Evolutionary conservation across 176 grass and related monocot species (phyloP).

Genomic region (Saccharum spontaneum): DNA sequence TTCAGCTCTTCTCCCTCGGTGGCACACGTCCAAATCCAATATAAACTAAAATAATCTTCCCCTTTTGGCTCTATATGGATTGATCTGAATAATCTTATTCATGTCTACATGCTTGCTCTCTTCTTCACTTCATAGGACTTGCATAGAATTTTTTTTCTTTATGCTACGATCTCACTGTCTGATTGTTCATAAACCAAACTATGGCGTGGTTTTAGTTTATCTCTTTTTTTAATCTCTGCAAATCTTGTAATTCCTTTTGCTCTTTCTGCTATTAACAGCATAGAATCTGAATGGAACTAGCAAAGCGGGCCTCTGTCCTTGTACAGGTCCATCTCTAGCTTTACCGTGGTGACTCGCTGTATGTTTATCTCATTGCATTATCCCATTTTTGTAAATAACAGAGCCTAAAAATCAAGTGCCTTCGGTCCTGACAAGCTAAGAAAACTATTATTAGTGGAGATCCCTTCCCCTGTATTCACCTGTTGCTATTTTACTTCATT

Average conservation of each 20-base stretch:
- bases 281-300: conserved; percentile 60
- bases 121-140: conserved; percentile 13
- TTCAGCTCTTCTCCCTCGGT: too few relatives aligned
- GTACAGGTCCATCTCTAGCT: conserved; percentile 49
- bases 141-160: neutral
- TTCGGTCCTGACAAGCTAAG: too few relatives aligned
- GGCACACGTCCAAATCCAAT: neutral
- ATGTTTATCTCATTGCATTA: neutral
- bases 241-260: conserved; percentile 8
- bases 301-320: conserved; percentile 77
- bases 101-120: neutral
- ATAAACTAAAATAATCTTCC: neutral
- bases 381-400: neutral
- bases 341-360: neutral
- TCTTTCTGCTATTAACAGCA: conserved; percentile 35
- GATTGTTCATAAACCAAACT: conserved; percentile 2
- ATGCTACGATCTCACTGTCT: neutral
- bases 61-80: too few relatives aligned
- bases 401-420: conserved; percentile 50
- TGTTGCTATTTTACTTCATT: too few relatives aligned
- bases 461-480: too few relatives aligned
- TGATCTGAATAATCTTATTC: too few relatives aligned
- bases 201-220: conserved; percentile 6
- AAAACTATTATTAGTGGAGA: too few relatives aligned
- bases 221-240: neutral